Evolutionary conservation across 106 monocot genomes (phyloP), one percentile per base, ranked within the genome.

Genomic region (Apostasia shenzhenica): DNA sequence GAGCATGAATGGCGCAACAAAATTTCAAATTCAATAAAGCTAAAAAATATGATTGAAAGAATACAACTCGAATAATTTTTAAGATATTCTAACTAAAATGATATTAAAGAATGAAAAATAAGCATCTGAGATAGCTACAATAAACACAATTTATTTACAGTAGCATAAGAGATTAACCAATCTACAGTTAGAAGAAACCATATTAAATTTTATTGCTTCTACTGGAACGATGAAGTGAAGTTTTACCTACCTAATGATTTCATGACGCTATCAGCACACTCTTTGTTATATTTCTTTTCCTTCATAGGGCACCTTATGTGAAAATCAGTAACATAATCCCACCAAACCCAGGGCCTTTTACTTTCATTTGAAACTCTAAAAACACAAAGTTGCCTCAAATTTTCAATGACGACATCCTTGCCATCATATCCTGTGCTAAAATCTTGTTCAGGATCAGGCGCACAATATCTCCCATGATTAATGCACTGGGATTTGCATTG

Each of bases 241-340:
- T 12, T 46, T 6, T 73, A 70, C 85, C 41, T 66, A 95, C 95
- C 95, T 73, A 95, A 86, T 46, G 91, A 92, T 63, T 84, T 82
- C 75, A 92, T 89, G 40, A 95, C 95, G 68, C 50, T 66, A 47
- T 89, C 86, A 74, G 95, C 91, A 92, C 95, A 95, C 54, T 86
- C 86, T 68, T 86, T 86, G 59, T 80, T 95, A 69, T 95, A 95
- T 74, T 92, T 95, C 14, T 89, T 95, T 65, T 86, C 86, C 80
- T 92, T 88, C 95, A 95, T 95, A 37, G 95, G 95, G 56, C 95
- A 95, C 66, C 95, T 84, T 54, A 95, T 91, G 59, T 88, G 89
- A 80, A 95, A 95, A 89, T 95, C 95, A 41, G 95, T 92, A 8
- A 83, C 95, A 75, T 95, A 95, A 80, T 95, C 95, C 95, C 95